phyloP scores from a whole-genome alignment of 345 rosid genomes.

The Clarkia xantiana region DNA sequence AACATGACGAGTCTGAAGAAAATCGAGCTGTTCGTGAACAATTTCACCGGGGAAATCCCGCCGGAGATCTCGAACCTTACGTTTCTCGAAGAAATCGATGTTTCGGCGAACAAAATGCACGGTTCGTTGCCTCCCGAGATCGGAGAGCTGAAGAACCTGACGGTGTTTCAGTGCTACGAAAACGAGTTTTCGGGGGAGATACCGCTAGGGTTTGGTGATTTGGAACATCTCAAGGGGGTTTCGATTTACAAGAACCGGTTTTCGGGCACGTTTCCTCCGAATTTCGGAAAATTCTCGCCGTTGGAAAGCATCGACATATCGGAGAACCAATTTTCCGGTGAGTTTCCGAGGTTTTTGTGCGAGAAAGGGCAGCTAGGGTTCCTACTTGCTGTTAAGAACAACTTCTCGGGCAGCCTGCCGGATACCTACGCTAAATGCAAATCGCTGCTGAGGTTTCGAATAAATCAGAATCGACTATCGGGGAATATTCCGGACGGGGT shows the following conservation, averaged over 20 bases:
- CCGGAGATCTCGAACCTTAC: slow-evolving; percentile 37
- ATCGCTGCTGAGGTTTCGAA: slow-evolving; percentile 43
- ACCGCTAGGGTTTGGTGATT: slow-evolving; percentile 59
- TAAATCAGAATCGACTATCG: slow-evolving; percentile 41
- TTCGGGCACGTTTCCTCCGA: slow-evolving; percentile 53
- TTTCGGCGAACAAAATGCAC: slow-evolving; percentile 38
- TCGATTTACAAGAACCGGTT: slow-evolving; percentile 65
- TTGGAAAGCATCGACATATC: slow-evolving; percentile 60
- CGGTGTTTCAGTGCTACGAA: slow-evolving; percentile 34
- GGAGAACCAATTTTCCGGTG: slow-evolving; percentile 60
- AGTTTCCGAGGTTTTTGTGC: slow-evolving; percentile 62
- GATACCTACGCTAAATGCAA: slow-evolving; percentile 50
- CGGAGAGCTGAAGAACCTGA: slow-evolving; percentile 35
- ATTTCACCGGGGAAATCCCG: slow-evolving; percentile 52
- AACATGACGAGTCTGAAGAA: slow-evolving; percentile 35
- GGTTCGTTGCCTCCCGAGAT: slow-evolving; percentile 46
- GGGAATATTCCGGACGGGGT: slow-evolving; percentile 44
- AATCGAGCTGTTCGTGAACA: slow-evolving; percentile 48
- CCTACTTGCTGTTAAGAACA: slow-evolving; percentile 53
- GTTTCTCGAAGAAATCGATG: slow-evolving; percentile 41
- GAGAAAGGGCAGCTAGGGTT: slow-evolving; percentile 21
- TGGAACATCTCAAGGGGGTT: slow-evolving; percentile 33
- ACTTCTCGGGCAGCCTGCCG: slow-evolving; percentile 58
- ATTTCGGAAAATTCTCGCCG: slow-evolving; percentile 51
- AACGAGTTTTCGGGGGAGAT: slow-evolving; percentile 56